Evolutionary conservation across 495 filamentous ascomycete genomes (phyloP).

Genomic region (Endocarpon pusillum): DNA sequence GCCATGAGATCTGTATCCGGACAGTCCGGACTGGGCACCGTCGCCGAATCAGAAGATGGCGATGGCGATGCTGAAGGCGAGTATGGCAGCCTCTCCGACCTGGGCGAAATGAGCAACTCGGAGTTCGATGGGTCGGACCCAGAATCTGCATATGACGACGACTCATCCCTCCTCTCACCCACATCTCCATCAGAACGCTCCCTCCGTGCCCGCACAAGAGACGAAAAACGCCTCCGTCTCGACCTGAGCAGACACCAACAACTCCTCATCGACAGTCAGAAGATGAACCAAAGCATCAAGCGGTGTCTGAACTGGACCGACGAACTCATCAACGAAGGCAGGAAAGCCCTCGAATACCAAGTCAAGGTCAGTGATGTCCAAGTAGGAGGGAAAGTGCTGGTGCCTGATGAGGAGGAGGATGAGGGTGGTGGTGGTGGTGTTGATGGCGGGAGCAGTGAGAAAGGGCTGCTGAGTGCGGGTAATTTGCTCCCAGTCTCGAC

Average conservation of each 20-base stretch:
- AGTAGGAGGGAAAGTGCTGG: constrained; percentile 64
- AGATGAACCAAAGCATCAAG: constrained; percentile 84
- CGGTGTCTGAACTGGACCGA: constrained; percentile 78
- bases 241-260: constrained; percentile 83
- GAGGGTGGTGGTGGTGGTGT: constrained; percentile 22
- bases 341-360: constrained; percentile 67
- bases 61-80: constrained; percentile 24
- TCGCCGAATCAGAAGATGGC: no score
- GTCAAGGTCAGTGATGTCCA: constrained; percentile 63
- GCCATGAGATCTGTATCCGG: constrained; percentile 28
- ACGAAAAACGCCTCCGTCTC: constrained; percentile 60
- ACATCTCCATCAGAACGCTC: constrained; percentile 25
- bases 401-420: constrained; percentile 43
- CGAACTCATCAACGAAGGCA: constrained; percentile 71
- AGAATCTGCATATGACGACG: not conserved
- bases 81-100: constrained; percentile 20
- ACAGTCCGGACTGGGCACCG: constrained; percentile 15
- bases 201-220: constrained; percentile 27
- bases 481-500: no score
- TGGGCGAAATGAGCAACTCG: constrained; percentile 29
- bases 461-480: no score
- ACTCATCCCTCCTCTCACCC: constrained; percentile 14
- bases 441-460: no score
- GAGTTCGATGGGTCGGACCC: constrained; percentile 2
- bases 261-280: constrained; percentile 72